Conservation (phyloP, 1,284 basidiomycete genomes). For the Irpex lacteus region DNA sequence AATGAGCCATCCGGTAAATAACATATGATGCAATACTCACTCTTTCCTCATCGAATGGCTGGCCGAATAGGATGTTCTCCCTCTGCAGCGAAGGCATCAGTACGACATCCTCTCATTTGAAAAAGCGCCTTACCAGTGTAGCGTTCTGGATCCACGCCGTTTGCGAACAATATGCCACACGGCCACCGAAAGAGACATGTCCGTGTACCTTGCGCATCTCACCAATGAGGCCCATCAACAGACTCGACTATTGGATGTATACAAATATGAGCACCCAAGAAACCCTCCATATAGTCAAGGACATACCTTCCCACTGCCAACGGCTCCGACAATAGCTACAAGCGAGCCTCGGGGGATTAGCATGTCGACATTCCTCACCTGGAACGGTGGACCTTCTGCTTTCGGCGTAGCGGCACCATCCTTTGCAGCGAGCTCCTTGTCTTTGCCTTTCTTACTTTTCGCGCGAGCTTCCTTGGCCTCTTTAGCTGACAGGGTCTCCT, state of each 20-base stretch:
- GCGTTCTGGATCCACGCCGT: conserved; percentile 90
- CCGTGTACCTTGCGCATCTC: conserved; percentile 67
- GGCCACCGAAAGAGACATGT: conserved; percentile 60
- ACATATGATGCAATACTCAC: conserved; percentile 10
- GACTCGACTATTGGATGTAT: conserved; percentile 47
- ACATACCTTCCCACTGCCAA: conserved; percentile 49
- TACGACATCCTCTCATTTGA: background rate
- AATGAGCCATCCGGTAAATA: background rate
- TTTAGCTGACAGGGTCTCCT: conserved; percentile 32
- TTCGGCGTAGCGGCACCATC: conserved; percentile 10
- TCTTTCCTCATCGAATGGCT: conserved; percentile 57
- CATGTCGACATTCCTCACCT: conserved; percentile 51
- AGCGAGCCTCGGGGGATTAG: conserved; percentile 56
- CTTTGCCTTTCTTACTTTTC: conserved; percentile 21
- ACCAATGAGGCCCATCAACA: conserved; percentile 70
- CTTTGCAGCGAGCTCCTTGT: background rate
- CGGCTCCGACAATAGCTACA: conserved; percentile 64
- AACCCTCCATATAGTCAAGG: conserved; percentile 14
- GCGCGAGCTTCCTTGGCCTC: conserved; percentile 19
- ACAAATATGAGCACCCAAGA: background rate
- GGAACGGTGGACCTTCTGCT: conserved; percentile 37
- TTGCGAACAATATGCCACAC: conserved; percentile 81
- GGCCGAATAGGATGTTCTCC: conserved; percentile 70
- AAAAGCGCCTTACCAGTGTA: conserved; percentile 51
- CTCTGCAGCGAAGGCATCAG: conserved; percentile 30